Evolutionary conservation across 345 rosid genomes (phyloP).

Genomic region (Populus nigra): DNA sequence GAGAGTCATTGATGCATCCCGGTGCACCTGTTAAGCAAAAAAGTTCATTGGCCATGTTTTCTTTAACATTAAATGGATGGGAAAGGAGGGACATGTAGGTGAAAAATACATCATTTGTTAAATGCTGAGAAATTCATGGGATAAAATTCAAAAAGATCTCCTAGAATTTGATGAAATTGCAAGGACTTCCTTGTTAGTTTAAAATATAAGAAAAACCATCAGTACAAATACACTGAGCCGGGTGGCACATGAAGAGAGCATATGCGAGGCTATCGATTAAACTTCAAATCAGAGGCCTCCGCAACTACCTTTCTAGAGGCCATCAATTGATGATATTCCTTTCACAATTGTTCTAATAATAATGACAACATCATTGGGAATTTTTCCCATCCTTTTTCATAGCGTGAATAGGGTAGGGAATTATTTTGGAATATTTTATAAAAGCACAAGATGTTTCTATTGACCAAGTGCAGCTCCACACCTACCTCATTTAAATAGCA

Average conservation of each 20-base stretch:
- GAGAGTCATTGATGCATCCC: constrained; percentile 81
- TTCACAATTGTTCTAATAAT: too few relatives aligned
- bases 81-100: background rate
- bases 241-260: background rate
- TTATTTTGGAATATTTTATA: too few relatives aligned
- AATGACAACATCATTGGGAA: too few relatives aligned
- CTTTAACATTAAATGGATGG: background rate
- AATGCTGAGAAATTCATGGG: background rate
- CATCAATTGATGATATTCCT: too few relatives aligned
- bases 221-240: too few relatives aligned
- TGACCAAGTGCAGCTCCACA: background rate
- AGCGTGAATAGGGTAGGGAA: too few relatives aligned
- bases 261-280: background rate
- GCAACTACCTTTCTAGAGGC: background rate
- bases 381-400: too few relatives aligned
- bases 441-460: too few relatives aligned
- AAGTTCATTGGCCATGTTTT: constrained; percentile 3
- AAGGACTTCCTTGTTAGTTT: too few relatives aligned
- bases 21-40: constrained; percentile 66
- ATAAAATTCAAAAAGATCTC: background rate
- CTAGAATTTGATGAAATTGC: background rate
- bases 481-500: background rate
- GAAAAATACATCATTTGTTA: background rate
- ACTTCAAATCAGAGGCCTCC: background rate
- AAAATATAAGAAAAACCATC: too few relatives aligned